These are phyloP conservation scores for Mycena maculata DNA, from an alignment of 768 basidiomycete genomes.

Conservation along the genomic window DNA sequence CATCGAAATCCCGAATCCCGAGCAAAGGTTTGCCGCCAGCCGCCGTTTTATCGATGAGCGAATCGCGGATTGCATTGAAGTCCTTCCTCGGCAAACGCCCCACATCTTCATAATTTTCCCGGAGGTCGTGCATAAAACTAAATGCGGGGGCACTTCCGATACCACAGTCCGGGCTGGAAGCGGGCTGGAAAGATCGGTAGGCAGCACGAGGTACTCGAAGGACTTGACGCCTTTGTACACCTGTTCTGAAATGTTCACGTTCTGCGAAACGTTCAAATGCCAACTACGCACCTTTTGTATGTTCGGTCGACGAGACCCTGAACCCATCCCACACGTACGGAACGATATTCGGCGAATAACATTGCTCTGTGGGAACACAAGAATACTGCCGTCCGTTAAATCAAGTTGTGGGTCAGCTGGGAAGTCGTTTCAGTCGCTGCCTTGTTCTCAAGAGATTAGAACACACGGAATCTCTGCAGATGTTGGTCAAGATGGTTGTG, in stretches of 20 bases:
- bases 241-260: not conserved
- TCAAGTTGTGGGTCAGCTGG: not conserved
- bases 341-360: not conserved
- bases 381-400: not conserved
- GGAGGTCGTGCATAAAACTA: not conserved
- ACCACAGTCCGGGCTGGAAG: not conserved
- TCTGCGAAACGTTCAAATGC: not conserved
- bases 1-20: not conserved
- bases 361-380: not conserved
- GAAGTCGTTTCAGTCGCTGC: not conserved
- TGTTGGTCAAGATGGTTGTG: constrained; percentile 8
- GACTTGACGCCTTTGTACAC: constrained; percentile 5
- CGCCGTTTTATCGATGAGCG: not conserved
- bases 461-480: not conserved
- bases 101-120: constrained; percentile 3
- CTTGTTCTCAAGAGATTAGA: not conserved
- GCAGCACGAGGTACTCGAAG: constrained; percentile 17
- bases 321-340: not conserved
- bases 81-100: not conserved
- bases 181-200: not conserved
- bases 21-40: not conserved
- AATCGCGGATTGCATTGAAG: not conserved
- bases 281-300: constrained; percentile 5
- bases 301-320: not conserved
- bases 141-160: constrained; percentile 1